These are phyloP conservation scores for Picochlorum sp. DNA, from an alignment of 139 green algal genomes.

Conservation along the genomic window DNA sequence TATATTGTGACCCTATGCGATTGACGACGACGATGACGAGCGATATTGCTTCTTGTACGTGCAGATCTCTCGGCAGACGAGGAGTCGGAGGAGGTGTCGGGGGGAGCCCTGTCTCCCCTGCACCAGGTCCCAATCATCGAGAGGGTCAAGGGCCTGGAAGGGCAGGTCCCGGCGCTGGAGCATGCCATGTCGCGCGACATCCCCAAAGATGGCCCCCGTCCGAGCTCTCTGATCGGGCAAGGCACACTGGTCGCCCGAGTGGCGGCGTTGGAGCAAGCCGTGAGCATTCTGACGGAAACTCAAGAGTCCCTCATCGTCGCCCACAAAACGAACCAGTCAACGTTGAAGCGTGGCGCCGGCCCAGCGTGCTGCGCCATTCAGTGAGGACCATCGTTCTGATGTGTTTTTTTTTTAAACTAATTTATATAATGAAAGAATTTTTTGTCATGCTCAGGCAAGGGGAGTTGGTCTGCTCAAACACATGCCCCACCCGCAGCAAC, in stretches of 20 bases:
- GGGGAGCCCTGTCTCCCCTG: neutral
- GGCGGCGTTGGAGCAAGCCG: slow-evolving; percentile 28
- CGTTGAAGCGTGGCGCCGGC: no score
- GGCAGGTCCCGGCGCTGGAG: slow-evolving; percentile 32
- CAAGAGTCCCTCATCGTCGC: slow-evolving; percentile 10
- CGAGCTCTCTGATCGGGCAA: slow-evolving; percentile 29
- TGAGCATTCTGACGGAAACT: slow-evolving; percentile 26
- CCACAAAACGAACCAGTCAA: neutral
- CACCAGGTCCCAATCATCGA: slow-evolving; percentile 15
- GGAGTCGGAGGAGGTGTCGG: neutral
- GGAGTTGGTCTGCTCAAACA: no score
- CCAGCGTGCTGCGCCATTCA: no score
- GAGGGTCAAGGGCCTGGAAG: slow-evolving; percentile 51
- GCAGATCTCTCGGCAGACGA: neutral
- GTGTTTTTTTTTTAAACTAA: no score
- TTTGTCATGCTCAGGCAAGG: neutral
- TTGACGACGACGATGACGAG: neutral
- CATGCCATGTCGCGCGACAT: slow-evolving; percentile 27
- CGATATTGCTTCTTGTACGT: neutral
- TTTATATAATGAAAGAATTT: neutral
- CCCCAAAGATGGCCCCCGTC: slow-evolving; percentile 1
- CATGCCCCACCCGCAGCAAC: no score
- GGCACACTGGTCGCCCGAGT: slow-evolving; percentile 57
- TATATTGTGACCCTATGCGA: neutral
- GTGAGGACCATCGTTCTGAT: no score